Evolutionary conservation across 306 rosid genomes (phyloP).

Genomic region (Inga laurina): DNA sequence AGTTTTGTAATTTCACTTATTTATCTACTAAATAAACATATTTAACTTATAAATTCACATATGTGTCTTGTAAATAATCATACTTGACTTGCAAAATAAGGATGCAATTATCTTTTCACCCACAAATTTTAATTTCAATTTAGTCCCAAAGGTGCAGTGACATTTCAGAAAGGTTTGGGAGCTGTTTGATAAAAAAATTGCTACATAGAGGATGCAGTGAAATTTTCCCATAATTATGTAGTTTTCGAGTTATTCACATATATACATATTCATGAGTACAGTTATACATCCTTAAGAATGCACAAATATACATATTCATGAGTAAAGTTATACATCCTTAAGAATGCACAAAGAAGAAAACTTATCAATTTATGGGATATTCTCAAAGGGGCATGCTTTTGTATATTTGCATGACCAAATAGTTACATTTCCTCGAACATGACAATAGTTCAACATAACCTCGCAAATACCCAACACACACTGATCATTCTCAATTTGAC

Average conservation of each 20-base stretch:
- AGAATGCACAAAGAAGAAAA: neutral
- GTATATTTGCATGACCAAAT: constrained; percentile 25
- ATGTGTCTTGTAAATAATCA: rapidly evolving
- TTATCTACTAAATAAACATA: too few species aligned
- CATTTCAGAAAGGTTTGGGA: too few species aligned
- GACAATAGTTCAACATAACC: constrained; percentile 29
- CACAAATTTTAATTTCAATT: too few species aligned
- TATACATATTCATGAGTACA: neutral
- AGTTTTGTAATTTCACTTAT: too few species aligned
- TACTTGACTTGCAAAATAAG: too few species aligned
- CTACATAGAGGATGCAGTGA: too few species aligned
- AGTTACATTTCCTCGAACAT: constrained; percentile 32
- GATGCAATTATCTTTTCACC: too few species aligned
- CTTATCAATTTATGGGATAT: too few species aligned
- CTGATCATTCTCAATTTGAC: neutral
- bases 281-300: neutral
- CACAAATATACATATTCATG: neutral
- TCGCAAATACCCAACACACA: constrained; percentile 26
- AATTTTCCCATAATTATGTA: neutral
- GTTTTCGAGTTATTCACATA: neutral
- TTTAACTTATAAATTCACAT: too few species aligned
- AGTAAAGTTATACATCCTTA: neutral
- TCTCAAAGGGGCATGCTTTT: neutral
- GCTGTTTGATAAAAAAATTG: too few species aligned
- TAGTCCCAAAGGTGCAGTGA: too few species aligned